Base-by-base conservation (phyloP, 73 alveolate genomes). In the Paramecium sonneborni region DNA sequence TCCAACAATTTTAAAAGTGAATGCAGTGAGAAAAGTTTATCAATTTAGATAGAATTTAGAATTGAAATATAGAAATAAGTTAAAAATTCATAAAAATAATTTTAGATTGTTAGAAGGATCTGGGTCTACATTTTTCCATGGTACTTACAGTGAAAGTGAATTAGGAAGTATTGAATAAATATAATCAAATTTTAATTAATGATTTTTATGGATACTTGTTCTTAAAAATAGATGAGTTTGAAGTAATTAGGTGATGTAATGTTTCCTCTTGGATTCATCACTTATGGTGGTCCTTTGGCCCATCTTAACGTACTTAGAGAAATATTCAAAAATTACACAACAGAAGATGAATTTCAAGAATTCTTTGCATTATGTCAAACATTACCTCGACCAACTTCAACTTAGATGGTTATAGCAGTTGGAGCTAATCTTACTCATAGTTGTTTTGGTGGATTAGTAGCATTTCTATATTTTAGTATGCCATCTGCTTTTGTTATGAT, bases 241-340 rank as follows among this genome's bases (percentile, higher is more conserved):
- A 43, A 79, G 30, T 21, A 79, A 39, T 24, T 79, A 26, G 48
- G 69, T 1, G 32, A 46, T 11, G 55, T 79, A 3, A 79, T 79
- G 90, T 79, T 32, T 24, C 90, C 90, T 21, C 72, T 79, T 18
- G 90, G 90, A 79, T 79, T 79, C 24, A 79, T 79, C 3, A 79
- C 90, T 7, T 79, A 79, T 41, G 90, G 90, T 9, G 90, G 90
- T 11, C 90, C 90, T 5, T 12, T 79, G 21, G 90, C 90, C 12
- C 90, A 79, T 23, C 21, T 79, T 1, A 44, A 44, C 18, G 72
- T 79, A 7, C 37, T 79, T 6, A 39, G 34, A 44, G 69, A 39
- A 23, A 79, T 28, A 79, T 79, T 79, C 24, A 79, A 39, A 24
- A 79, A 20, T 41, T 41, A 39, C 28, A 79, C 55, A 7, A 43